Evolutionary conservation across 768 basidiomycete genomes (phyloP), one percentile per base, ranked within the genome.

Genomic region (Suillus tomentosus): DNA sequence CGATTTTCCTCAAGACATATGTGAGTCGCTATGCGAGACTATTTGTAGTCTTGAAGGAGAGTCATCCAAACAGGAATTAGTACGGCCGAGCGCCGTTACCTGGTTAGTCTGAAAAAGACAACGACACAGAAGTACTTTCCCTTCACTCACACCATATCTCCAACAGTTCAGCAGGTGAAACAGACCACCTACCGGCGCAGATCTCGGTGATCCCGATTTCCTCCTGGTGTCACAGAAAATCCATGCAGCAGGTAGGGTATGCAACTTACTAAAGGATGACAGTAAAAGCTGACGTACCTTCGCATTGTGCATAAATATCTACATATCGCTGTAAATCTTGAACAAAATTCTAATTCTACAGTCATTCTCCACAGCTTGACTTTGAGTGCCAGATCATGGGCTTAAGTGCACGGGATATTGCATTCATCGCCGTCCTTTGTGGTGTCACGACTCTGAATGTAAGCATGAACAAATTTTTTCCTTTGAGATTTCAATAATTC

Each of bases 401-500:
- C 36, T 45, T 61, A 43, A 61, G 43, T 36, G 36, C 55, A 15
- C 67, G 50, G 27, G 71, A 72, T 40, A 42, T 70, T 19, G 63
- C 65, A 24, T 58, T 72, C 31, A 67, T 72, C 17, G 24, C 66
- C 3, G 68, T 68, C 27, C 65, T 71, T 39, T 73, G 66, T 54
- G 72, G 72, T 22, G 72, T 73, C 3, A 73, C 71, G 2, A 73
- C 71, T 47, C 66, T 73, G 19, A 73, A 70, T 61, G 72, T 72
- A 55, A 9, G 56, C 14, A 31, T 63, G 24, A 17, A 19, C 22
- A 11, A 39, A 6, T 34, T 1, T 24, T 27, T 51, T 37, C 19
- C 3, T 36, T 36, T 5, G 11, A 13, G 19, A 24, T 58, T 5
- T 17, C 10, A n/a, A 15, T 8, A 37, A 2, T 5, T 37, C 24